These are phyloP conservation scores for Sporisorium scitamineum DNA, from an alignment of 1,284 basidiomycete genomes.

Conservation along the genomic window DNA sequence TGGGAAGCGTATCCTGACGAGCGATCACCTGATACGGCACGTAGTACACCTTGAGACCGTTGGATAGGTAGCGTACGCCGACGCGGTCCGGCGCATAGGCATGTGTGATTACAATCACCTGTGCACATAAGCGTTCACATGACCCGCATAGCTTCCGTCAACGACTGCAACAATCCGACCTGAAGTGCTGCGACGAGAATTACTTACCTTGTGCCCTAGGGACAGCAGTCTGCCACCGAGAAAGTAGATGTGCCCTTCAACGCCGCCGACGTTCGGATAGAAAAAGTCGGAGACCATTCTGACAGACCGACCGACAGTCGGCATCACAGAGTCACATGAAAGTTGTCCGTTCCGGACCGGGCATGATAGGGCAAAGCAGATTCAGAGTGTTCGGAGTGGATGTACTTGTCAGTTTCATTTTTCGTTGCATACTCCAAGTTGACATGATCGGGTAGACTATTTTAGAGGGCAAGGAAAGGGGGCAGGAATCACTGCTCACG, in stretches of 20 bases:
- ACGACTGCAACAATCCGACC: background rate
- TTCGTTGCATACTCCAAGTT: background rate
- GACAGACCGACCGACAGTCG: background rate
- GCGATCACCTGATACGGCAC: constrained; percentile 85
- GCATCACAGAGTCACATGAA: background rate
- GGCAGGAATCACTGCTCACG: constrained; percentile 39
- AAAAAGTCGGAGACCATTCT: constrained; percentile 99
- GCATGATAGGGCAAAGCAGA: background rate
- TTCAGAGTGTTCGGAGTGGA: background rate
- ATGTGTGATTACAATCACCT: constrained; percentile 96
- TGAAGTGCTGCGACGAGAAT: background rate
- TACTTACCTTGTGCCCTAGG: constrained; percentile 83
- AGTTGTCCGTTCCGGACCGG: background rate
- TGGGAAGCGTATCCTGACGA: constrained; percentile 83
- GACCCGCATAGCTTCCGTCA: background rate
- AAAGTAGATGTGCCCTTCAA: constrained; percentile 92
- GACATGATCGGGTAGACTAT: background rate
- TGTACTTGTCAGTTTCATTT: constrained; percentile 15
- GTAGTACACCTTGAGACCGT: constrained; percentile 90
- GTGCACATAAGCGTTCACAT: background rate
- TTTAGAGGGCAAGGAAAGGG: background rate
- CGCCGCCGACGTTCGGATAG: constrained; percentile 91
- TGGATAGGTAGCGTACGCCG: constrained; percentile 88
- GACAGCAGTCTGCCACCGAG: constrained; percentile 76
- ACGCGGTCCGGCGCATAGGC: constrained; percentile 85